Conservation (phyloP, 2,329 filamentous ascomycete species). For the Monosporascus sp. region DNA sequence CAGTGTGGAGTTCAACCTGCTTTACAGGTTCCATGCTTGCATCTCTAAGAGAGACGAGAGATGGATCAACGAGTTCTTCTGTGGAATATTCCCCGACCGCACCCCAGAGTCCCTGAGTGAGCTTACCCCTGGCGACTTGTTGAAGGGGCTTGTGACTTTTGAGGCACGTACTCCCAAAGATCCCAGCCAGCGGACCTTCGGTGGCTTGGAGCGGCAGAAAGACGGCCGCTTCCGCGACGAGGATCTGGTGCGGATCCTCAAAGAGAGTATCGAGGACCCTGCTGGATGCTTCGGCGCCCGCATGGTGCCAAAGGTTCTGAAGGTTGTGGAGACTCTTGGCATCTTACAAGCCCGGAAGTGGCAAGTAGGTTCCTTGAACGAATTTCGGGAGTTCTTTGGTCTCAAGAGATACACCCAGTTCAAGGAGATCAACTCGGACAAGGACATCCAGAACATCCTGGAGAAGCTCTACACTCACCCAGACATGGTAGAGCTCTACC, state of each 20-base stretch:
- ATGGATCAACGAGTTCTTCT: conserved; percentile 53
- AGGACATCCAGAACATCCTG: conserved; percentile 48
- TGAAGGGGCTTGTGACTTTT: conserved; percentile 24
- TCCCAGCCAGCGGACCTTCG: conserved; percentile 43
- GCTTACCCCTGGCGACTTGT: conserved; percentile 16
- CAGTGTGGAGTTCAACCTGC: conserved; percentile 61
- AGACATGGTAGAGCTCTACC: conserved; percentile 65
- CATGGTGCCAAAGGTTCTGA: conserved; percentile 53
- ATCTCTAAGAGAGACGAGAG: conserved; percentile 55
- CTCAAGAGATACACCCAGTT: conserved; percentile 52
- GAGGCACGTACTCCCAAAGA: conserved; percentile 35
- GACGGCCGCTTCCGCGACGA: conserved; percentile 52
- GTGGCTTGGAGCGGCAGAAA: conserved; percentile 37
- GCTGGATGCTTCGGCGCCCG: conserved; percentile 54
- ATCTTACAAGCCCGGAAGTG: conserved; percentile 57
- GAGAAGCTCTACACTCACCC: conserved; percentile 57
- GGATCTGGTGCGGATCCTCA: conserved; percentile 51
- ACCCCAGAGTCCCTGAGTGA: conserved; percentile 16
- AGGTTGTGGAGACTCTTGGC: conserved; percentile 56
- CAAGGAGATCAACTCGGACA: conserved; percentile 52
- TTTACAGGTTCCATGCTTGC: conserved; percentile 61
- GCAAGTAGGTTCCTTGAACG: conserved; percentile 57
- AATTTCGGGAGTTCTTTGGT: conserved; percentile 59
- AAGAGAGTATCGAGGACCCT: conserved; percentile 53
- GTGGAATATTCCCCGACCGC: conserved; percentile 34